phyloP scores from a whole-genome alignment of 257 asterid species.

The Prunella vulgaris region DNA sequence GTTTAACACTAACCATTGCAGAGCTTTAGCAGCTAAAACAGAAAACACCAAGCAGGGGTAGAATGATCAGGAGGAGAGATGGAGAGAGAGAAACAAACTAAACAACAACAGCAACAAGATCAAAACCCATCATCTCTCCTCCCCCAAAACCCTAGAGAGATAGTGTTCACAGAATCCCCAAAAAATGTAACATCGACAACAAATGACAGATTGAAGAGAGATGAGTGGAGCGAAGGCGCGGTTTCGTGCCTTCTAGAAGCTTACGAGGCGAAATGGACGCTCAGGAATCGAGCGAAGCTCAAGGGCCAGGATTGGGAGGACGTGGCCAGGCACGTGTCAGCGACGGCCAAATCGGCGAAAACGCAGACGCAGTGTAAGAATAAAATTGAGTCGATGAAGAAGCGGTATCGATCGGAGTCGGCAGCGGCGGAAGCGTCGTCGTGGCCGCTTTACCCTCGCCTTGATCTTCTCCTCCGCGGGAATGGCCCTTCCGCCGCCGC shows the following conservation, averaged over 20 bases:
- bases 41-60: background rate
- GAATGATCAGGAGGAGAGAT: slow-evolving; percentile 40
- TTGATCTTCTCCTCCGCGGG: slow-evolving; percentile 76
- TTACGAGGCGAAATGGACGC: slow-evolving; percentile 72
- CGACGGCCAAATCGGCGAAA: slow-evolving; percentile 42
- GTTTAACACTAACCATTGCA: slow-evolving; percentile 11
- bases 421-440: slow-evolving; percentile 56
- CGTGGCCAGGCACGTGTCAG: slow-evolving; percentile 66
- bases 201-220: slow-evolving; percentile 60
- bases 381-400: slow-evolving; percentile 94
- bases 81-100: slow-evolving; percentile 36
- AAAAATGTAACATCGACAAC: slow-evolving; percentile 19
- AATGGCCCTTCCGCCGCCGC: slow-evolving; percentile 23
- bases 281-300: slow-evolving; percentile 78
- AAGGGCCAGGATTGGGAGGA: slow-evolving; percentile 96
- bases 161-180: slow-evolving; percentile 26
- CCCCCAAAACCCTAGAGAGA: slow-evolving; percentile 31
- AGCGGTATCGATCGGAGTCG: slow-evolving; percentile 80
- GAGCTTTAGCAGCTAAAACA: slow-evolving; percentile 36
- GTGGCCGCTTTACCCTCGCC: slow-evolving; percentile 78
- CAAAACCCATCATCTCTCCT: slow-evolving; percentile 40
- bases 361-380: slow-evolving; percentile 91
- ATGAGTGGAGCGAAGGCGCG: slow-evolving; percentile 94
- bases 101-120: slow-evolving; percentile 1
- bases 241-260: slow-evolving; percentile 71